A percentile compares a stretch with the other conserved stretches of the same genome.
phyloP scores from a whole-genome alignment of 1,139 yeast genomes.

The Nakaseomyces uthaithaninus region DNA sequence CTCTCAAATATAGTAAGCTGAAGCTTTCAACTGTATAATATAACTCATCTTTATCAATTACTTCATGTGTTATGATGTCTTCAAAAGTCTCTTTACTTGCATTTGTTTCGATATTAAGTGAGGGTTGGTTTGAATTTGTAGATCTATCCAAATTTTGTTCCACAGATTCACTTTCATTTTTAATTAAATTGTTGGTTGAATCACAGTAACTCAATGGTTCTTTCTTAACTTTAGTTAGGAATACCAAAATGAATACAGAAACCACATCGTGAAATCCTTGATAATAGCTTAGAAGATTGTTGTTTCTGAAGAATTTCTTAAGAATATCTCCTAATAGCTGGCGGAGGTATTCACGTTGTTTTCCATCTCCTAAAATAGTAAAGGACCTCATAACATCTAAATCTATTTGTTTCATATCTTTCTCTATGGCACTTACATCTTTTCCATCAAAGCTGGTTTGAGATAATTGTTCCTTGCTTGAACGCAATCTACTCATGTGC shows the following conservation, averaged over 20 bases:
- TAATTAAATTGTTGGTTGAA: no score
- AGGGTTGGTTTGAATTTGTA: no score
- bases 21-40: conserved; percentile 47
- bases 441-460: neutral
- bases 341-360: conserved; percentile 30
- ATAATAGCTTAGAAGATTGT: conserved; percentile 64
- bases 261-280: conserved; percentile 93
- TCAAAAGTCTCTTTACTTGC: no score
- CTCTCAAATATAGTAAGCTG: conserved; percentile 61
- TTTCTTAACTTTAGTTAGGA: conserved; percentile 14
- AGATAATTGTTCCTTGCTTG: neutral
- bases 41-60: conserved; percentile 35
- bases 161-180: no score
- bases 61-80: neutral
- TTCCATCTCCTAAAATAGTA: conserved; percentile 29
- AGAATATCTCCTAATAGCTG: conserved; percentile 43
- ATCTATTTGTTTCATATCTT: conserved; percentile 70
- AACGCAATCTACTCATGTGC: neutral
- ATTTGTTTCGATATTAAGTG: no score
- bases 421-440: conserved; percentile 34
- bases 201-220: no score
- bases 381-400: conserved; percentile 74
- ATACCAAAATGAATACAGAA: conserved; percentile 53
- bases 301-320: conserved; percentile 46
- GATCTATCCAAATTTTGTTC: no score